Evolutionary conservation across 2,329 filamentous ascomycete genomes (phyloP).

Genomic region (Gaeumannomyces tritici): DNA sequence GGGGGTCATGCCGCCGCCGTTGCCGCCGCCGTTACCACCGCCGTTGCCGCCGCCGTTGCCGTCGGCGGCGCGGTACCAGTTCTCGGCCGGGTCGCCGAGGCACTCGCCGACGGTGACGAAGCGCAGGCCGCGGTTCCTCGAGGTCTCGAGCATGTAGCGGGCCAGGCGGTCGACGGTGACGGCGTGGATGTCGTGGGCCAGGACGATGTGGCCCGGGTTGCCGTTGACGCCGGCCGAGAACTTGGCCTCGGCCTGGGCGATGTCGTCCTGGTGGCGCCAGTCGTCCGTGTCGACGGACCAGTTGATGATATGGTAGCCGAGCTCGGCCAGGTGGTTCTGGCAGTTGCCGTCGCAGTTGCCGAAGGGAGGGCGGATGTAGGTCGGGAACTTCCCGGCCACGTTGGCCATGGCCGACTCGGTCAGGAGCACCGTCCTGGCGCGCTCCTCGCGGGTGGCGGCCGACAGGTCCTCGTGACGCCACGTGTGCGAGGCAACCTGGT

Average conservation of each 20-base stretch:
- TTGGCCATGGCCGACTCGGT: slow-evolving; percentile 30
- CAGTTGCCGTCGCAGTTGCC: slow-evolving; percentile 16
- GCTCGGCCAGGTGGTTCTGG: slow-evolving; percentile 14
- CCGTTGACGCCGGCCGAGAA: not conserved
- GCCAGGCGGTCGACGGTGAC: slow-evolving; percentile 33
- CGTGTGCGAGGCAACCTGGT: slow-evolving; percentile 31
- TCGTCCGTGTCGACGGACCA: slow-evolving; percentile 21
- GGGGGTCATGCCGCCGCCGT: not conserved
- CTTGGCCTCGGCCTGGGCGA: not conserved
- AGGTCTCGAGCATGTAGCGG: slow-evolving; percentile 29
- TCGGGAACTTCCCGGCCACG: slow-evolving; percentile 27
- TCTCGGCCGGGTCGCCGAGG: slow-evolving; percentile 29
- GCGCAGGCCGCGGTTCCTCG: slow-evolving; percentile 27
- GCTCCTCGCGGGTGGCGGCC: slow-evolving; percentile 14
- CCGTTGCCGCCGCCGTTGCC: not conserved
- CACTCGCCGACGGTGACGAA: slow-evolving; percentile 38
- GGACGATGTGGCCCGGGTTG: slow-evolving; percentile 3
- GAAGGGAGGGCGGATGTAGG: slow-evolving; percentile 30
- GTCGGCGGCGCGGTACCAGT: slow-evolving; percentile 32
- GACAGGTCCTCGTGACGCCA: slow-evolving; percentile 28
- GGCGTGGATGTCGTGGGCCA: slow-evolving; percentile 34
- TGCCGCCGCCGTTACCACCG: not conserved
- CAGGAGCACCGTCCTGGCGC: slow-evolving; percentile 27
- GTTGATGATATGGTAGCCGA: slow-evolving; percentile 24
- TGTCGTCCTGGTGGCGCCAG: slow-evolving; percentile 9